These are phyloP conservation scores for Gremmenia infestans DNA, from an alignment of 2,329 filamentous ascomycete species.

Conservation along the genomic window DNA sequence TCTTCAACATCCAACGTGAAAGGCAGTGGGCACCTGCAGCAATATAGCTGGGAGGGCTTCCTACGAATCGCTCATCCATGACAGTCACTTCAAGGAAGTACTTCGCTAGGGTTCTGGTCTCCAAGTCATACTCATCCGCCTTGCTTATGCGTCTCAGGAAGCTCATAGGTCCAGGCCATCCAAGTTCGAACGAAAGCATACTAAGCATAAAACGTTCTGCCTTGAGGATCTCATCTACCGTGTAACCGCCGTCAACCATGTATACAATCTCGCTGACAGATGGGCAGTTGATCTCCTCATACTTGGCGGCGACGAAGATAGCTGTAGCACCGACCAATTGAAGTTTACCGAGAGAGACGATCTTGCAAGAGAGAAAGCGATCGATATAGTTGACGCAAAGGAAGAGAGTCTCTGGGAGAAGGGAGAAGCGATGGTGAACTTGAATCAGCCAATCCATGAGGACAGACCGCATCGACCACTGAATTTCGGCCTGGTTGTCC, in stretches of 20 bases:
- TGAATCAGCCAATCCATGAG: conserved; percentile 98
- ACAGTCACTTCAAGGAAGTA: conserved; percentile 96
- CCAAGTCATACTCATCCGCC: conserved; percentile 93
- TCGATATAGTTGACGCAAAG: conserved; percentile 96
- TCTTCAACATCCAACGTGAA: conserved; percentile 79
- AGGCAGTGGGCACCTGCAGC: conserved; percentile 91
- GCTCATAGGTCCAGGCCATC: conserved; percentile 98
- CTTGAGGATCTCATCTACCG: conserved; percentile 86
- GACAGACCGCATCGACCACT: conserved; percentile 97
- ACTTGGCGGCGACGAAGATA: conserved; percentile 93
- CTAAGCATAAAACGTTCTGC: conserved; percentile 97
- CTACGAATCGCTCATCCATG: conserved; percentile 97
- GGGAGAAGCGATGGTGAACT: conserved; percentile 84
- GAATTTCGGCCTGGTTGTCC: conserved; percentile 94
- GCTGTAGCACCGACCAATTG: conserved; percentile 95
- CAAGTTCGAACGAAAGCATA: conserved; percentile 92
- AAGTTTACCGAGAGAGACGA: conserved; percentile 90
- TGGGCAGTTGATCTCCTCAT: conserved; percentile 97
- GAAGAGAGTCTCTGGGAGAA: conserved; percentile 93
- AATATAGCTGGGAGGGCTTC: conserved; percentile 81
- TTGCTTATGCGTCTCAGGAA: conserved; percentile 96
- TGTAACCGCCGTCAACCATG: conserved; percentile 95
- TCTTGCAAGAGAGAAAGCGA: conserved; percentile 89
- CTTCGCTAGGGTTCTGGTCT: conserved; percentile 92
- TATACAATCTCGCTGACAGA: conserved; percentile 94